Evolutionary conservation across 1,284 basidiomycete genomes (phyloP).

Genomic region (Leccinum fallax): DNA sequence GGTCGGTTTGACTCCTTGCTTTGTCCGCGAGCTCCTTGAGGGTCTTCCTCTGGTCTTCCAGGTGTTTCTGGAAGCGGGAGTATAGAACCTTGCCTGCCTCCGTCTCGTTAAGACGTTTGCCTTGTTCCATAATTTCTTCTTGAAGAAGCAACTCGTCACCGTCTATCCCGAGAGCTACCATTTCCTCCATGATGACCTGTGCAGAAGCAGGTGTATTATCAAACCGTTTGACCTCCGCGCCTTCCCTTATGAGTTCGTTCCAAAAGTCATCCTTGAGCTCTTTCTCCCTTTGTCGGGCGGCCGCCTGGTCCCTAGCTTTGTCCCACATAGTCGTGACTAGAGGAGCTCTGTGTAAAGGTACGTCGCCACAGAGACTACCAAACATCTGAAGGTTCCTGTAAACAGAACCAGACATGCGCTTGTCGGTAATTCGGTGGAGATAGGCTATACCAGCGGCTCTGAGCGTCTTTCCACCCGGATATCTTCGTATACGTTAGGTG

Average conservation of each 20-base stretch:
- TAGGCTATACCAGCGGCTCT: no score
- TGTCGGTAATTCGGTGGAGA: slow-evolving; percentile 48
- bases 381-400: slow-evolving; percentile 38
- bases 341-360: neutral
- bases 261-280: neutral
- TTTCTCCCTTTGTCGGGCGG: neutral
- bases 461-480: no score
- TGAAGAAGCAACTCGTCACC: neutral
- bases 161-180: neutral
- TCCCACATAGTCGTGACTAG: slow-evolving; percentile 3
- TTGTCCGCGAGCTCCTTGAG: slow-evolving; percentile 1
- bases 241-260: neutral
- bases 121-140: neutral
- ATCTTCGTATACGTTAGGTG: no score
- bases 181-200: neutral
- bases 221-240: neutral
- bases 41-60: neutral
- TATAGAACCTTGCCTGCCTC: slow-evolving; percentile 1
- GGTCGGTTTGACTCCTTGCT: neutral
- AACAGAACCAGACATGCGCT: slow-evolving; percentile 42
- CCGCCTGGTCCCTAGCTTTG: neutral
- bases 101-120: neutral
- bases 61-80: neutral
- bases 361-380: neutral
- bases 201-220: neutral